Percentiles rank a stretch among this genome's conserved stretches.
Conservation (phyloP, 2,329 filamentous ascomycete species). For the Diaporthe citrichinensis region DNA sequence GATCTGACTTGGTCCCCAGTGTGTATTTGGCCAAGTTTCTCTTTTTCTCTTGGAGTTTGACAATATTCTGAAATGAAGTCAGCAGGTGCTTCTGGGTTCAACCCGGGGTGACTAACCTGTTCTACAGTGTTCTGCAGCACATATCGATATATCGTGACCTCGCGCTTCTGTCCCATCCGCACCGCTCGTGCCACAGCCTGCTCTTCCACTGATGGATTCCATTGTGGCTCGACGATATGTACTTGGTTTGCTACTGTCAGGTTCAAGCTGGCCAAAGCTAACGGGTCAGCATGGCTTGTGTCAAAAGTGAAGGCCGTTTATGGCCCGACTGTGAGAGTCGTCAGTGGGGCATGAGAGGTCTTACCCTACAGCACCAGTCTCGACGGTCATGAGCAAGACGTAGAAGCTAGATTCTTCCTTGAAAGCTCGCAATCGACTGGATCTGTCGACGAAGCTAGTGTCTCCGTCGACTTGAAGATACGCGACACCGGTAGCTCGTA, state of each 20-base stretch:
- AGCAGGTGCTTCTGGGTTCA: neutral
- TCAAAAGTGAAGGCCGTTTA: neutral
- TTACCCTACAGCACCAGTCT: slow-evolving; percentile 65
- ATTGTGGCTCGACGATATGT: slow-evolving; percentile 67
- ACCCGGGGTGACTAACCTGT: slow-evolving; percentile 50
- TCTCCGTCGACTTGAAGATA: slow-evolving; percentile 62
- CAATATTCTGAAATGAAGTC: neutral
- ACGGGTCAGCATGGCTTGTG: neutral
- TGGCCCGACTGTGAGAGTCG: neutral
- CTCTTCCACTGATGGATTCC: slow-evolving; percentile 67
- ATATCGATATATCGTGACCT: slow-evolving; percentile 62
- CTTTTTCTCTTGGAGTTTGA: slow-evolving; percentile 18
- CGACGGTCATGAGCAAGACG: slow-evolving; percentile 68
- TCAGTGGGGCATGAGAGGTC: neutral
- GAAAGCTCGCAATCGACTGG: slow-evolving; percentile 57
- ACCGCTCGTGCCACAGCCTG: slow-evolving; percentile 65
- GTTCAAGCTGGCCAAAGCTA: slow-evolving; percentile 55
- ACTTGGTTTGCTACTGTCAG: slow-evolving; percentile 62
- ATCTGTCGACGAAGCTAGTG: slow-evolving; percentile 52
- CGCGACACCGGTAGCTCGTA: slow-evolving; percentile 47
- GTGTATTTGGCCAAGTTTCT: slow-evolving; percentile 8
- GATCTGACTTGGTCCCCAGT: neutral
- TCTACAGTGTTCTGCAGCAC: slow-evolving; percentile 59
- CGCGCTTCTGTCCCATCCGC: slow-evolving; percentile 59
- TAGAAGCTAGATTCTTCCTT: slow-evolving; percentile 43